phyloP scores from a whole-genome alignment of 2,329 filamentous ascomycete species.

The Fusarium robinianum region DNA sequence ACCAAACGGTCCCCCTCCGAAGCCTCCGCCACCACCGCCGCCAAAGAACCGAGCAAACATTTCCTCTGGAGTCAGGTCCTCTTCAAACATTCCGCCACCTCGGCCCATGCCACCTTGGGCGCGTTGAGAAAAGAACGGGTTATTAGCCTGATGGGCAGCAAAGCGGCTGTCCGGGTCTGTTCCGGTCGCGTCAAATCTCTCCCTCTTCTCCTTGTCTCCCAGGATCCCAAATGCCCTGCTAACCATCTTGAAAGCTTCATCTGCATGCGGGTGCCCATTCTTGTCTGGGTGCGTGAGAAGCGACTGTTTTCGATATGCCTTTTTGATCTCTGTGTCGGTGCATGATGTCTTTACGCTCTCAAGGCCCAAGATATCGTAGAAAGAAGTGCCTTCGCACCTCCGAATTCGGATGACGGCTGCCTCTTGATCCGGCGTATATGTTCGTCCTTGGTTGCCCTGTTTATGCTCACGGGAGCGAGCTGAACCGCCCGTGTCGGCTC shows the following conservation, averaged over 20 bases:
- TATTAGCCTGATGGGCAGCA: constrained; percentile 62
- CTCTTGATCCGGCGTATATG: constrained; percentile 89
- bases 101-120: constrained; percentile 52
- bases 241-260: constrained; percentile 99
- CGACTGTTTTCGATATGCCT: constrained; percentile 93
- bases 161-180: constrained; percentile 92
- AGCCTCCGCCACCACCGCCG: constrained; percentile 66
- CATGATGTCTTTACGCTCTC: constrained; percentile 65
- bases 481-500: constrained; percentile 54
- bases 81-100: constrained; percentile 72
- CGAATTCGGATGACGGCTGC: constrained; percentile 88
- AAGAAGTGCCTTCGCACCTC: constrained; percentile 81
- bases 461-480: constrained; percentile 67
- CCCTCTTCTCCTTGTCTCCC: constrained; percentile 85
- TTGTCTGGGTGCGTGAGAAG: constrained; percentile 98
- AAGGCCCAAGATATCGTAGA: constrained; percentile 91
- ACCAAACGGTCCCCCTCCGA: constrained; percentile 62
- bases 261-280: constrained; percentile 92
- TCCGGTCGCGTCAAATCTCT: constrained; percentile 85
- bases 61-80: constrained; percentile 94
- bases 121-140: constrained; percentile 66
- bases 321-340: constrained; percentile 88
- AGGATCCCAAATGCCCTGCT: constrained; percentile 90
- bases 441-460: constrained; percentile 74
- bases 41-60: constrained; percentile 98